phyloP scores from a whole-genome alignment of 805 yeast species.

The Metschnikowia gelsemii region DNA sequence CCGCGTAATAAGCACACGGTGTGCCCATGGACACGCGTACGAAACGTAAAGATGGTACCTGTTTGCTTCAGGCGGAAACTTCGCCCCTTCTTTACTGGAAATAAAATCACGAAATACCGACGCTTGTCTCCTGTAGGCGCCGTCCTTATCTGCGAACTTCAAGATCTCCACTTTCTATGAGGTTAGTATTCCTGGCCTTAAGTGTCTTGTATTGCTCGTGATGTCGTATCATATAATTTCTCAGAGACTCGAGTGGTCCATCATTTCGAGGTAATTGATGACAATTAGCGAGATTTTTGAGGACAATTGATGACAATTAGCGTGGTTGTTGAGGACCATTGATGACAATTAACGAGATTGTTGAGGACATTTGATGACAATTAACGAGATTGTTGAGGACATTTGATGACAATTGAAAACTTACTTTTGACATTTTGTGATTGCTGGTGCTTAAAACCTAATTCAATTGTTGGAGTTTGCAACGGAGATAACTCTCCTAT shows the following conservation, averaged over 20 bases:
- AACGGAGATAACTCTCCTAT: not conserved
- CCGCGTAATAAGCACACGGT: constrained; percentile 73
- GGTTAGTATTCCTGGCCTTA: not conserved
- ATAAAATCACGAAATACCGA: constrained; percentile 66
- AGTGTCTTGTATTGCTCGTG: too few species aligned
- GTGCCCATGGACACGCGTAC: constrained; percentile 96
- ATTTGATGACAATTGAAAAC: not conserved
- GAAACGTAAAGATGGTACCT: constrained; percentile 89
- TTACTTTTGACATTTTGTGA: constrained; percentile 1
- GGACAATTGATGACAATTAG: too few species aligned
- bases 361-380: too few species aligned
- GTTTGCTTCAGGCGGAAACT: constrained; percentile 69
- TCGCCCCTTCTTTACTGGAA: constrained; percentile 54
- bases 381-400: not conserved
- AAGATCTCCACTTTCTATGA: constrained; percentile 39
- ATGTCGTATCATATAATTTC: too few species aligned
- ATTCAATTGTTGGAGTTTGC: too few species aligned
- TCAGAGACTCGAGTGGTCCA: too few species aligned
- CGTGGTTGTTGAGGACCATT: too few species aligned
- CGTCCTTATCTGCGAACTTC: constrained; percentile 51
- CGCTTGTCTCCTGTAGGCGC: constrained; percentile 54
- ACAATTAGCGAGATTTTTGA: too few species aligned
- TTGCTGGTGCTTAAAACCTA: not conserved
- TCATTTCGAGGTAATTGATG: too few species aligned
- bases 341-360: not conserved